Conservation (phyloP, 768 basidiomycete genomes). For the Boletus barrowsii region DNA sequence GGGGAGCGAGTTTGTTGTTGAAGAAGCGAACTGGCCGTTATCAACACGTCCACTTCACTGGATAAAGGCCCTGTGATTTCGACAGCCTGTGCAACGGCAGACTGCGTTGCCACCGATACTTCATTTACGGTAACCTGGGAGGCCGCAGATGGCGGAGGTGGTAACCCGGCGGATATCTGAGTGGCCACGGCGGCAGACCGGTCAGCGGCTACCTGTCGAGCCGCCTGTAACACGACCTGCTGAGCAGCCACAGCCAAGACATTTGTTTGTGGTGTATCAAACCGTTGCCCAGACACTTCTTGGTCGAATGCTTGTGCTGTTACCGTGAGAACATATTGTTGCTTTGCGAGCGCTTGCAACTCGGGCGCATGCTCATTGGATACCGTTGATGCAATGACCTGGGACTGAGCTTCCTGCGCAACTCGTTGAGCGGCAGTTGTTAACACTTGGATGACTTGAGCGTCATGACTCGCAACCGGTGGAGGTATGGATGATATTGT, state of each 20-base stretch:
- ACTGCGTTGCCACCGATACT: constrained; percentile 61
- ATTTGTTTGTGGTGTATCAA: constrained; percentile 47
- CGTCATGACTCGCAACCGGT: constrained; percentile 48
- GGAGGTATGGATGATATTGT: constrained; percentile 29
- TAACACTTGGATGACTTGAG: constrained; percentile 74
- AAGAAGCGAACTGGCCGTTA: constrained; percentile 58
- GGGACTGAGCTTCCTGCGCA: constrained; percentile 68
- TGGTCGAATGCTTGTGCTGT: constrained; percentile 76
- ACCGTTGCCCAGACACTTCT: constrained; percentile 55
- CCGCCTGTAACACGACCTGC: constrained; percentile 79
- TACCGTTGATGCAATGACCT: constrained; percentile 52
- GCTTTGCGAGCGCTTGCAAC: constrained; percentile 70
- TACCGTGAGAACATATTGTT: constrained; percentile 72
- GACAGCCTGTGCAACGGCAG: constrained; percentile 81
- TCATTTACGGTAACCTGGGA: constrained; percentile 53
- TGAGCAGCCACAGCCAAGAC: constrained; percentile 73
- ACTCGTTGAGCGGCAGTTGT: constrained; percentile 76
- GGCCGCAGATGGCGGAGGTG: constrained; percentile 29
- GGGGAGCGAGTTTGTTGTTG: constrained; percentile 40
- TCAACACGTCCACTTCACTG: constrained; percentile 78
- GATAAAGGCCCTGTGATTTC: constrained; percentile 69
- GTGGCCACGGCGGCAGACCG: constrained; percentile 42
- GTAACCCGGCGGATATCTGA: constrained; percentile 41
- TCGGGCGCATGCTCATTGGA: constrained; percentile 46
- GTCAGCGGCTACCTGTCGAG: constrained; percentile 54